phyloP scores from a whole-genome alignment of 2,329 filamentous ascomycete species.

The Aspergillus sp. region DNA sequence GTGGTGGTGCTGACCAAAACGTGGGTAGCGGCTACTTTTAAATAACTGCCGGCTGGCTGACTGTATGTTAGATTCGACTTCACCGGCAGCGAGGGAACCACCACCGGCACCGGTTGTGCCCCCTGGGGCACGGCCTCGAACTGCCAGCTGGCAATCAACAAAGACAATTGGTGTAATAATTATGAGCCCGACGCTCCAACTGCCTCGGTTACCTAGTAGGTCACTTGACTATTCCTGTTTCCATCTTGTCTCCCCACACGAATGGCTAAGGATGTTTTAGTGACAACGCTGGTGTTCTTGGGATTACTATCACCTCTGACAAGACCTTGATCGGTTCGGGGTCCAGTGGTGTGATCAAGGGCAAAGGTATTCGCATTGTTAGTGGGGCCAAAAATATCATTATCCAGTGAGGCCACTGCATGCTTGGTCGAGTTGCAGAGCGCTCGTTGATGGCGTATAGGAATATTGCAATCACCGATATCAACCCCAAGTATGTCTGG shows the following conservation, averaged over 20 bases:
- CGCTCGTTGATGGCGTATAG: not conserved
- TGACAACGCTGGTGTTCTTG: constrained; percentile 52
- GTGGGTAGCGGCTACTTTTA: not conserved
- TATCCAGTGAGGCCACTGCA: constrained; percentile 42
- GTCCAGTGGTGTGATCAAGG: constrained; percentile 53
- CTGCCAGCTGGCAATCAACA: constrained; percentile 61
- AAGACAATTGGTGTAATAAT: constrained; percentile 59
- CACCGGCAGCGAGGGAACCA: constrained; percentile 30
- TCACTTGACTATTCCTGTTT: not conserved
- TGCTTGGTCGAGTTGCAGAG: not conserved
- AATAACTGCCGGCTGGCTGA: not conserved
- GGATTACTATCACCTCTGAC: constrained; percentile 55
- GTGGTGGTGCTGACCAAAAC: constrained; percentile 50
- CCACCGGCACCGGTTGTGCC: constrained; percentile 54
- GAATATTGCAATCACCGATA: constrained; percentile 54
- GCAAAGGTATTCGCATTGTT: constrained; percentile 54
- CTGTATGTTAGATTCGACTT: constrained; percentile 17
- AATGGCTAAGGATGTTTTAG: constrained; percentile 1
- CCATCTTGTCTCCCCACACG: not conserved
- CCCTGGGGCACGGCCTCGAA: constrained; percentile 53
- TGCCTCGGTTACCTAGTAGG: constrained; percentile 38
- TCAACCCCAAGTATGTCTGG: constrained; percentile 60
- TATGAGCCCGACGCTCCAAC: constrained; percentile 54
- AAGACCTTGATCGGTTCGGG: constrained; percentile 58
- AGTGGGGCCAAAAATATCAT: constrained; percentile 55